Percentiles rank a stretch among this genome's conserved stretches.
These are phyloP conservation scores for Euphorbia peplus DNA, from an alignment of 345 rosid genomes.

Conservation along the genomic window DNA sequence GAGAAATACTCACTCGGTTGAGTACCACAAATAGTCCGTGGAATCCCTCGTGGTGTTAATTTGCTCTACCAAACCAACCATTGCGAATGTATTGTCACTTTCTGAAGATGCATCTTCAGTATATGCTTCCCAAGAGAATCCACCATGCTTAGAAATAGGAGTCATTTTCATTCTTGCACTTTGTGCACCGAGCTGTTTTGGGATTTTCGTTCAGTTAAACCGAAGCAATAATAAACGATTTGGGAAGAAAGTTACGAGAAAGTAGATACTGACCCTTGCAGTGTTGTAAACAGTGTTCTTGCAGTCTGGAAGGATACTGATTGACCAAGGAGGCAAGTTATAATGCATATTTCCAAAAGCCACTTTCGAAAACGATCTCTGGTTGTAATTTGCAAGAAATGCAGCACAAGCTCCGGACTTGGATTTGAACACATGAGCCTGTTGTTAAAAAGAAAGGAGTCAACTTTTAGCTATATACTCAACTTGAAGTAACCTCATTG, in stretches of 20 bases:
- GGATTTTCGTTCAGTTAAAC: constrained; percentile 9
- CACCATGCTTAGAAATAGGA: constrained; percentile 71
- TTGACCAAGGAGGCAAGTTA: constrained; percentile 97
- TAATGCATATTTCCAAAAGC: constrained; percentile 72
- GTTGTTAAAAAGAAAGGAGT: constrained; percentile 15
- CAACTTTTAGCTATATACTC: background rate
- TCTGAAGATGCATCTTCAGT: constrained; percentile 66
- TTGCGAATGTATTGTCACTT: constrained; percentile 66
- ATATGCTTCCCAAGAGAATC: constrained; percentile 93
- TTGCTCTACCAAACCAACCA: constrained; percentile 90
- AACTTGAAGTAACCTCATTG: background rate
- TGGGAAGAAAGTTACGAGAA: too few relatives aligned
- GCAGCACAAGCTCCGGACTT: constrained; percentile 88
- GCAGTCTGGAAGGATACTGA: constrained; percentile 98
- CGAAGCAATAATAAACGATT: background rate
- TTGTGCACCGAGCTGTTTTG: constrained; percentile 78
- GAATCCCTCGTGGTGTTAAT: constrained; percentile 85
- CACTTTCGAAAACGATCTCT: constrained; percentile 62
- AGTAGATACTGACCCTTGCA: constrained; percentile 66
- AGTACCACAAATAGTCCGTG: constrained; percentile 95
- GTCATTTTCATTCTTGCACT: constrained; percentile 82
- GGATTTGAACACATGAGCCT: constrained; percentile 87
- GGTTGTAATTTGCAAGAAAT: constrained; percentile 82
- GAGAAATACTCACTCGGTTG: constrained; percentile 76
- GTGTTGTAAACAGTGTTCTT: constrained; percentile 96